A percentile compares a stretch with the other conserved stretches of the same genome.
phyloP scores from a whole-genome alignment of 768 basidiomycete genomes.

The Grammothele lineata region DNA sequence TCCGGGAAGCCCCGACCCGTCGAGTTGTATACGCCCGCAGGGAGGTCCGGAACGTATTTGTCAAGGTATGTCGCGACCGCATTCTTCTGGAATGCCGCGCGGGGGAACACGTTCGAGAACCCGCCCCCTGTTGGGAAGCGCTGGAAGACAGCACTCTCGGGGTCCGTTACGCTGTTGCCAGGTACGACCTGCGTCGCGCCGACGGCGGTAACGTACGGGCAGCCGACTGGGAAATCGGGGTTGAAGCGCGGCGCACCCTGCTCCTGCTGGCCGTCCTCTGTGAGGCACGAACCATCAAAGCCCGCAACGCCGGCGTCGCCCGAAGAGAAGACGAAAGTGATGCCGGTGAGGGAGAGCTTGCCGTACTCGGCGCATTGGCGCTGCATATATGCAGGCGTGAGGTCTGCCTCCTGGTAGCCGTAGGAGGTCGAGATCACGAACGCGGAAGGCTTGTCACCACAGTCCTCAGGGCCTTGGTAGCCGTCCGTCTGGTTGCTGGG shows the following conservation, averaged over 20 bases:
- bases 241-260: conserved; percentile 22
- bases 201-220: too few species aligned
- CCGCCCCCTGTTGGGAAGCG: conserved; percentile 35
- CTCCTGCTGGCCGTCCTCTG: too few species aligned
- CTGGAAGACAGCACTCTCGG: conserved; percentile 33
- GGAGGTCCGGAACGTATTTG: conserved; percentile 31
- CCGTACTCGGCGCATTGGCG: conserved; percentile 44
- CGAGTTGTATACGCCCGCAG: conserved; percentile 30
- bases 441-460: conserved; percentile 28
- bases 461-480: too few species aligned
- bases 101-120: conserved; percentile 37
- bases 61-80: conserved; percentile 27
- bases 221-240: conserved; percentile 30
- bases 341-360: conserved; percentile 34
- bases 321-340: conserved; percentile 38
- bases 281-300: too few species aligned
- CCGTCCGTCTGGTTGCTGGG: conserved; percentile 36
- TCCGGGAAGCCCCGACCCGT: conserved; percentile 32
- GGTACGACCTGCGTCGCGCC: too few species aligned
- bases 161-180: conserved; percentile 26
- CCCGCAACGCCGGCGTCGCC: conserved; percentile 44
- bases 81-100: conserved; percentile 32
- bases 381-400: conserved; percentile 32
- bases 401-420: conserved; percentile 31
- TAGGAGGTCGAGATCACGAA: conserved; percentile 41